Conservation (phyloP, 1,284 basidiomycete genomes). For the Ceratobasidium sp. region DNA sequence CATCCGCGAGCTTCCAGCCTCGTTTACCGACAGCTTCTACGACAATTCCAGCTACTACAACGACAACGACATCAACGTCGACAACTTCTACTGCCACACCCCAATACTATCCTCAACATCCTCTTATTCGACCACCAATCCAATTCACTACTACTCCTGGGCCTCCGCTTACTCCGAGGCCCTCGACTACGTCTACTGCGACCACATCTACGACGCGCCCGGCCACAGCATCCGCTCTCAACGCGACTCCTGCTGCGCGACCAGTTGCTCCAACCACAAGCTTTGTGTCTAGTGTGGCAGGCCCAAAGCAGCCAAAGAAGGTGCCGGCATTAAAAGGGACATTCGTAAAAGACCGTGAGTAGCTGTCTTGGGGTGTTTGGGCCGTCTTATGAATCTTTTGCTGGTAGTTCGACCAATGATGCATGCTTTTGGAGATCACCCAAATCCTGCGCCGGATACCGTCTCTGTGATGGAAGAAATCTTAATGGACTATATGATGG, state of each 20-base stretch:
- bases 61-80: conserved; percentile 4
- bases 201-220: conserved; percentile 20
- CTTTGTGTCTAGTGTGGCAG: conserved; percentile 32
- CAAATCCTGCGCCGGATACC: conserved; percentile 83
- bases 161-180: conserved; percentile 26
- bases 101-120: conserved; percentile 33
- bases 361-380: neutral
- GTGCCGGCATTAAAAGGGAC: conserved; percentile 70
- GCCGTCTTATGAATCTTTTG: neutral
- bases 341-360: conserved; percentile 79
- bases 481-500: conserved; percentile 86
- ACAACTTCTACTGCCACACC: conserved; percentile 20
- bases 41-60: conserved; percentile 1
- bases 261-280: conserved; percentile 35
- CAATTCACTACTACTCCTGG: conserved; percentile 40
- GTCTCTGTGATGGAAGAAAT: conserved; percentile 95
- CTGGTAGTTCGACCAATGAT: conserved; percentile 79
- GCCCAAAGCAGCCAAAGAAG: conserved; percentile 51
- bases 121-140: conserved; percentile 29
- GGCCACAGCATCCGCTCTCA: conserved; percentile 22
- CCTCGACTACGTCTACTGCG: conserved; percentile 4
- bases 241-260: conserved; percentile 8
- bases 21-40: conserved; percentile 18
- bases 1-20: conserved; percentile 17
- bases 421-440: conserved; percentile 95